phyloP scores from a whole-genome alignment of 345 rosid genomes.

The Conringia planisiliqua region DNA sequence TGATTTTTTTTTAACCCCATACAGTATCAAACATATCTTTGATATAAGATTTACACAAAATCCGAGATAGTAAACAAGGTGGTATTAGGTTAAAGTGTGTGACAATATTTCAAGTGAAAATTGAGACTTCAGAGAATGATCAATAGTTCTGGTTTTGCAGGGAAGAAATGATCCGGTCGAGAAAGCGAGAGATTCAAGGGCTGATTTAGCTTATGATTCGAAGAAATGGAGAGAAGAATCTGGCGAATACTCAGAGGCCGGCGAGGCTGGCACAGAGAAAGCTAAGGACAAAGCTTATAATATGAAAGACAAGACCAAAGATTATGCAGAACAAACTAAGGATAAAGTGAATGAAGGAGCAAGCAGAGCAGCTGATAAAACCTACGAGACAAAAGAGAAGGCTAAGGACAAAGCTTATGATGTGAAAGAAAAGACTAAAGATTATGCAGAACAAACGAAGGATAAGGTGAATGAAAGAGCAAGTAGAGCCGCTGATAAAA shows the following conservation, averaged over 20 bases:
- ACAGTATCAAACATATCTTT: not conserved
- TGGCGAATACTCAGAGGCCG: conserved; percentile 4
- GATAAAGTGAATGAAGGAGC: conserved; percentile 18
- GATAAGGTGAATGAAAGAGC: conserved; percentile 23
- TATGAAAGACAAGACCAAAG: not conserved
- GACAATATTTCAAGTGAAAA: not conserved
- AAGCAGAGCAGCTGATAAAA: conserved; percentile 13
- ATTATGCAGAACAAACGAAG: not conserved
- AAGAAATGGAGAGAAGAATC: conserved; percentile 38
- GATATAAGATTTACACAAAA: not conserved
- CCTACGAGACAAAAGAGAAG: not conserved
- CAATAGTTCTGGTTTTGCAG: not conserved
- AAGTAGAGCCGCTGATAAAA: conserved; percentile 15
- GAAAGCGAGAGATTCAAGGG: conserved; percentile 32
- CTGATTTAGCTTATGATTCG: conserved; percentile 33
- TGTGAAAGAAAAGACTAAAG: not conserved
- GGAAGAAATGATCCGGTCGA: conserved; percentile 32
- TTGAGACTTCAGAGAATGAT: not conserved
- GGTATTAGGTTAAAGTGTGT: not conserved
- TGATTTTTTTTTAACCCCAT: not conserved
- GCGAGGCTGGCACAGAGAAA: conserved; percentile 12
- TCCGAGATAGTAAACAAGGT: not conserved
- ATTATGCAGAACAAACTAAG: not conserved
- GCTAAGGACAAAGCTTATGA: conserved; percentile 12
- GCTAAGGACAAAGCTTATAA: conserved; percentile 12